Evolutionary conservation across 179 eudicot species (phyloP).

Genomic region (Drosera spatulata): DNA sequence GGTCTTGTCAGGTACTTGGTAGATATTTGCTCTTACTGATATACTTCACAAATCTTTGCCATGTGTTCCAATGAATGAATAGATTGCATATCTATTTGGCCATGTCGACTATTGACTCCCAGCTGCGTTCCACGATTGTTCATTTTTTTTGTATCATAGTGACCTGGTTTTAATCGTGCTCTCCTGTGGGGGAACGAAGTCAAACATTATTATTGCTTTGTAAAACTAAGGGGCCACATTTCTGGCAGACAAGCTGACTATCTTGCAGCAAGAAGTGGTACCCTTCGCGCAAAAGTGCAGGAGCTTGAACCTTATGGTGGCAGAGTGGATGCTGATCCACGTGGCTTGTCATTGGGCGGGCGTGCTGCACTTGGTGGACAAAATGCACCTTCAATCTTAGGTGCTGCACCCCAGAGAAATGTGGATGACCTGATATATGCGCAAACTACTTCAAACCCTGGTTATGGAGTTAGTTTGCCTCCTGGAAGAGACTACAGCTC

Average conservation of each 20-base stretch:
- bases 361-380: constrained; percentile 60
- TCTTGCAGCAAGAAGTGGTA: constrained; percentile 65
- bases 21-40: constrained; percentile 2
- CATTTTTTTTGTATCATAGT: background rate
- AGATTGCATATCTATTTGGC: background rate
- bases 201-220: constrained; percentile 10
- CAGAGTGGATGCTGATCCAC: constrained; percentile 67
- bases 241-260: constrained; percentile 99
- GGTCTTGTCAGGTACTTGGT: constrained; percentile 61
- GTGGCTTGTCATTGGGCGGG: constrained; percentile 32
- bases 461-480: constrained; percentile 96
- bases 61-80: background rate
- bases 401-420: constrained; percentile 78
- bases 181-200: constrained; percentile 11
- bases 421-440: constrained; percentile 57
- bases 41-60: constrained; percentile 1
- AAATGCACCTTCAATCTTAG: constrained; percentile 76
- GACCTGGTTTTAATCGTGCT: background rate
- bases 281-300: constrained; percentile 54
- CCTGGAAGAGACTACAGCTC: constrained; percentile 93
- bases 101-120: background rate
- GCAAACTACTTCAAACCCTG: constrained; percentile 71
- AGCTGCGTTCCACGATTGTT: background rate
- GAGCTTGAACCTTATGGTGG: constrained; percentile 67
- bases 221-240: constrained; percentile 63